A percentile compares a stretch with the other conserved stretches of the same genome.
Evolutionary conservation across 768 basidiomycete genomes (phyloP).

Genomic region (Lactarius evosmus): DNA sequence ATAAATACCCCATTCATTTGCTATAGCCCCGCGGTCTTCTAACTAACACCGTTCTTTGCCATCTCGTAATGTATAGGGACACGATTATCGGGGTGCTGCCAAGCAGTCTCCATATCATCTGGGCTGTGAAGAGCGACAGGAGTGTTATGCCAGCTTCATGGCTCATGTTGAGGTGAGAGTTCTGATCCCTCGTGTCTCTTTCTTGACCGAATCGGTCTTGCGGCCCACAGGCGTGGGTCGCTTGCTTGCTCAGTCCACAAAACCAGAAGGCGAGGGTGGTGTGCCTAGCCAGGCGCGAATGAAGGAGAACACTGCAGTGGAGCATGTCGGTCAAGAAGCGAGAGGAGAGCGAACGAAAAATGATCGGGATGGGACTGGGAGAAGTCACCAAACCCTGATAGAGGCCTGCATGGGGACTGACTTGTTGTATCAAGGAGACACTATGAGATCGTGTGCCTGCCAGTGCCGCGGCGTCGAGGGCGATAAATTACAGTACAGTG

Average conservation of each 20-base stretch:
- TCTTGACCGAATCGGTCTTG: neutral
- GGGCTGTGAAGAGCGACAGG: constrained; percentile 66
- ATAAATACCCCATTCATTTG: neutral
- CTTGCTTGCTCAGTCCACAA: constrained; percentile 19
- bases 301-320: constrained; percentile 31
- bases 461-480: too few relatives aligned
- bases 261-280: constrained; percentile 25
- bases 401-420: too few relatives aligned
- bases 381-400: too few relatives aligned
- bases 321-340: constrained; percentile 32
- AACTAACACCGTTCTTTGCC: neutral
- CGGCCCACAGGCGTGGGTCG: constrained; percentile 19
- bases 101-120: too few relatives aligned
- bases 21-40: neutral
- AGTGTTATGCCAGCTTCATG: constrained; percentile 98
- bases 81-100: too few relatives aligned
- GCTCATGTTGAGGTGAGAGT: constrained; percentile 84
- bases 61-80: neutral
- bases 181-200: neutral
- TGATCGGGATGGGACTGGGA: too few relatives aligned
- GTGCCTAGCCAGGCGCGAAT: constrained; percentile 11
- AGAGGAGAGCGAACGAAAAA: too few relatives aligned
- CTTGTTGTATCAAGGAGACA: too few relatives aligned
- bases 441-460: too few relatives aligned
- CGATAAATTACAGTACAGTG: too few relatives aligned